Evolutionary conservation across 768 basidiomycete species (phyloP), one percentile per base, ranked within the genome.

Genomic region (Lactarius akahatsu): DNA sequence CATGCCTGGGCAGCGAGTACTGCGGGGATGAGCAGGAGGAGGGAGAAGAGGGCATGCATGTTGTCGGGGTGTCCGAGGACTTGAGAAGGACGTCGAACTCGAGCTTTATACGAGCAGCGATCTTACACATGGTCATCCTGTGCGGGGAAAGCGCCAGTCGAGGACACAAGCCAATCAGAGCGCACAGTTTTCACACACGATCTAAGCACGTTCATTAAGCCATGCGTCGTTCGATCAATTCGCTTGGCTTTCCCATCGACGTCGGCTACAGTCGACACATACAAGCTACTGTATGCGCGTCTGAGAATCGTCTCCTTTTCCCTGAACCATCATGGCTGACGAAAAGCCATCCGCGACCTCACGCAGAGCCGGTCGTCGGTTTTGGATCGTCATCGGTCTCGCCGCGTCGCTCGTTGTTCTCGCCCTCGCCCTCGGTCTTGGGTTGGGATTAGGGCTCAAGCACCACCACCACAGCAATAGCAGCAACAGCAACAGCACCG

Each of bases 351-450:
- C 16, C 45, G 8, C 45, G n/a, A 11, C 18, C 15, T 28, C 26
- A 58, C 45, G 26, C 63, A 58, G 45, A 23, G n/a, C n/a, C 10
- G 3, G n/a, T 23, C 9, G 4, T n/a, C n/a, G 45, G 7, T 16
- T 18, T 3, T 54, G 4, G 54, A 41, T 41, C 9, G 7, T 30
- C 55, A 9, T 20, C 20, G 16, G n/a, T 50, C 60, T 45, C 28
- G 20, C 6, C 60, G n/a, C 11, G 30, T 11, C 43, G 3, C 18
- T 61, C 41, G 23, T 32, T 38, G 41, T 70, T 20, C 69, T 74
- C 2, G 69, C 50, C 2, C 68, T 76, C 20, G 72, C 55, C 2
- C 74, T 76, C 9, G 74, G 72, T 6, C 72, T 75, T 20, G 72
- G 72, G 4, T 66, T 76, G 13, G 72, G 73, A 1, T 66, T 75